phyloP scores from a whole-genome alignment of 352 stramenopile genomes.

The Phytopythium chamaehyphon region DNA sequence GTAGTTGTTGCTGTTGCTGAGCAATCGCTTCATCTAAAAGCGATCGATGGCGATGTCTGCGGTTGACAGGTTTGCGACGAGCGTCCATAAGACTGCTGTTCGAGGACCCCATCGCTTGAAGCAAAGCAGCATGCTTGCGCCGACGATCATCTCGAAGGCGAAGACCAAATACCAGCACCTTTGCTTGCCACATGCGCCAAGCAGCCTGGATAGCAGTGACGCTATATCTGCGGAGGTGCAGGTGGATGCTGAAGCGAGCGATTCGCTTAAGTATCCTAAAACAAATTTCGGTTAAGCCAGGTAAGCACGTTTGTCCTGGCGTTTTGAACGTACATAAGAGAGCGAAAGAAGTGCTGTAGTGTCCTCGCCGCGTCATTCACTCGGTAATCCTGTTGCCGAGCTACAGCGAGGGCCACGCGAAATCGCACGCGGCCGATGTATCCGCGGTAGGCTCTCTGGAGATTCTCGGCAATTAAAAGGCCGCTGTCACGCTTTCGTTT shows the following conservation, averaged over 20 bases:
- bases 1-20: constrained; percentile 15
- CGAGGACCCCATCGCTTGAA: constrained; percentile 15
- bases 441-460: constrained; percentile 44
- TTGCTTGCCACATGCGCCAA: constrained; percentile 79
- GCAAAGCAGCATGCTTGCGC: constrained; percentile 27
- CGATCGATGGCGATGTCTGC: neutral
- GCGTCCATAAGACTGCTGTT: neutral
- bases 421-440: constrained; percentile 41
- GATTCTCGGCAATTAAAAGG: constrained; percentile 22
- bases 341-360: constrained; percentile 77
- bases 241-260: constrained; percentile 27
- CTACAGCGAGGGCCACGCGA: constrained; percentile 19
- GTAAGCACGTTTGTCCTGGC: no score
- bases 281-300: no score
- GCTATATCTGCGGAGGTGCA: constrained; percentile 31
- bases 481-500: constrained; percentile 54
- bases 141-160: constrained; percentile 31
- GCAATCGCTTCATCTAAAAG: constrained; percentile 3
- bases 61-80: neutral
- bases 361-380: constrained; percentile 33
- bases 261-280: constrained; percentile 51
- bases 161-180: constrained; percentile 37
- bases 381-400: constrained; percentile 29
- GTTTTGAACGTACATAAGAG: constrained; percentile 49
- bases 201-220: constrained; percentile 58